These are phyloP conservation scores for Aspergillus sp. DNA, from an alignment of 2,329 filamentous ascomycete species.

Conservation along the genomic window DNA sequence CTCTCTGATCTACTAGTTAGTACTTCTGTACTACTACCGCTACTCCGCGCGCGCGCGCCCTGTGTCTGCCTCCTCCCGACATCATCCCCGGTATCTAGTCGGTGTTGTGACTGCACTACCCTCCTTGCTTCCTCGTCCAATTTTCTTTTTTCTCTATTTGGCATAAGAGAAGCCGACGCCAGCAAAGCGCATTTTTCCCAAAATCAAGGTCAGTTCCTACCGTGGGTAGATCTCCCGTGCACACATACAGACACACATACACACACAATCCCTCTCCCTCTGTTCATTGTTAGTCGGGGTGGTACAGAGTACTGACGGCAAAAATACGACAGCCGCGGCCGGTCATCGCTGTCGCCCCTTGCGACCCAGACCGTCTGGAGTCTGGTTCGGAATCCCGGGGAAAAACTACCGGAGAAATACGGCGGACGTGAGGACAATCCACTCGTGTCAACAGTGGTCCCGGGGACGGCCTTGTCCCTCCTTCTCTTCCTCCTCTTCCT, in stretches of 20 bases:
- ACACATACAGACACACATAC: neutral
- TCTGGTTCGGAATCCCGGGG: conserved; percentile 24
- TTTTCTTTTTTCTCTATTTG: no score
- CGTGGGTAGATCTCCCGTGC: neutral
- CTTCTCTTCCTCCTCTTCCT: conserved; percentile 2
- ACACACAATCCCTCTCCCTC: neutral
- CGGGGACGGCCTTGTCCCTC: conserved; percentile 18
- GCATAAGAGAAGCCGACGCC: neutral
- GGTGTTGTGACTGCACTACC: neutral
- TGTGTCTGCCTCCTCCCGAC: neutral
- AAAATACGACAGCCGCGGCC: conserved; percentile 4
- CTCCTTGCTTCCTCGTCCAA: neutral
- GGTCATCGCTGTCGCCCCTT: conserved; percentile 9
- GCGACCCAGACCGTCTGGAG: conserved; percentile 12
- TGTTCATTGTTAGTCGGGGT: neutral
- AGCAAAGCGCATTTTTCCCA: neutral
- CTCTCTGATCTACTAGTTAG: neutral
- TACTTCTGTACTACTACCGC: neutral
- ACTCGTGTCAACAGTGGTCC: conserved; percentile 18
- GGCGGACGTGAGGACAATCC: conserved; percentile 15
- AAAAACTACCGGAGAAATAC: conserved; percentile 27
- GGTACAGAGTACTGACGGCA: conserved; percentile 5
- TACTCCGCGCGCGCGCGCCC: no score
- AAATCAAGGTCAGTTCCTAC: neutral
- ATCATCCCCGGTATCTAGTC: neutral